phyloP scores from a whole-genome alignment of 768 basidiomycete genomes.

The Tylopilus sp. region DNA sequence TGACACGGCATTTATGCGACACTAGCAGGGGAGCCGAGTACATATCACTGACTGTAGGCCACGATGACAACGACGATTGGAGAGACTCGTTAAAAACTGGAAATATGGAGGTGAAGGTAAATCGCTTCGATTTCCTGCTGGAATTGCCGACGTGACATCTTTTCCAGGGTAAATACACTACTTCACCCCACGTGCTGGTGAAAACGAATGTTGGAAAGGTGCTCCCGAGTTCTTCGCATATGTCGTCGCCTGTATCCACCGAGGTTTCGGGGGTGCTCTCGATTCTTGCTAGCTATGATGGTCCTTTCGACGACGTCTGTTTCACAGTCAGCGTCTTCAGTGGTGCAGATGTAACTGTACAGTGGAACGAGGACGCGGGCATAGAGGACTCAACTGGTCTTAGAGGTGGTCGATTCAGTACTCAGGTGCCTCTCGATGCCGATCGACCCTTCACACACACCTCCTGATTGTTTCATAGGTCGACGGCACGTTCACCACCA shows the following conservation, averaged over 20 bases:
- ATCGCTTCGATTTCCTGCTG: background rate
- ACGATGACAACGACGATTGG: constrained; percentile 38
- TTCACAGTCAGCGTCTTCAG: constrained; percentile 65
- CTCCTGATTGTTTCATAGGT: constrained; percentile 39
- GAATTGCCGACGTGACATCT: background rate
- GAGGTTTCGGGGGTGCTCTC: constrained; percentile 41
- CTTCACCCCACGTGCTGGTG: constrained; percentile 42
- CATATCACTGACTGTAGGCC: constrained; percentile 48
- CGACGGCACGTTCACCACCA: constrained; percentile 57
- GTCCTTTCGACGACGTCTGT: constrained; percentile 52
- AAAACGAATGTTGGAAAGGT: constrained; percentile 12
- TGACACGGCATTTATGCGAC: constrained; percentile 70
- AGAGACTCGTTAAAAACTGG: constrained; percentile 23
- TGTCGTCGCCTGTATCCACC: constrained; percentile 12
- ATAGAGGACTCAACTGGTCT: constrained; percentile 1
- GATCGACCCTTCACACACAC: background rate
- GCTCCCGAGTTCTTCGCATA: constrained; percentile 23
- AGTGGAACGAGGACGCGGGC: constrained; percentile 45
- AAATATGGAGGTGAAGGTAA: constrained; percentile 40
- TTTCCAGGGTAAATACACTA: constrained; percentile 41
- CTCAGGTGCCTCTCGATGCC: constrained; percentile 11
- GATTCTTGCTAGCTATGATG: constrained; percentile 69
- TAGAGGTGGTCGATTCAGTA: constrained; percentile 6
- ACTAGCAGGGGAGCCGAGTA: constrained; percentile 62
- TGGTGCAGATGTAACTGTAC: constrained; percentile 29